phyloP scores from a whole-genome alignment of 345 rosid species.

The Citrus reticulata region DNA sequence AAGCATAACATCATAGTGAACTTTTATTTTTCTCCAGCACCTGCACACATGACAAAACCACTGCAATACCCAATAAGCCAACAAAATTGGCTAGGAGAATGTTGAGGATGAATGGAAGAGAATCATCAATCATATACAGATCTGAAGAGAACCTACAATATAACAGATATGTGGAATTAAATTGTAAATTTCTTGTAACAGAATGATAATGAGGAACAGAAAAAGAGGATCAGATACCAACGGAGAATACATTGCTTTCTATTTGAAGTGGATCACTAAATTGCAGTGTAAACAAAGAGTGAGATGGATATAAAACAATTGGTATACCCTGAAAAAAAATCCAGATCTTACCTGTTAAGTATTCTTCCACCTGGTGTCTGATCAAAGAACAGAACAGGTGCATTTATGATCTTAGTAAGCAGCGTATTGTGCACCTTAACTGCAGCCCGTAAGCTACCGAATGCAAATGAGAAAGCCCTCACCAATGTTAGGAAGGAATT shows the following conservation, averaged over 20 bases:
- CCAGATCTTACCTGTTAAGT: constrained; percentile 71
- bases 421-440: constrained; percentile 60
- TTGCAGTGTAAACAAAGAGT: not conserved
- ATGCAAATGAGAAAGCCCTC: constrained; percentile 96
- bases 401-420: constrained; percentile 64
- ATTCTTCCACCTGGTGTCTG: constrained; percentile 96
- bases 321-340: not conserved
- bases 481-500: constrained; percentile 72
- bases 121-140: constrained; percentile 90
- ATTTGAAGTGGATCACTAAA: not conserved
- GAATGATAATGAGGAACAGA: not conserved
- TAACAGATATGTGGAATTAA: constrained; percentile 3
- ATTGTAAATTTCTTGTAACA: not conserved
- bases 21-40: constrained; percentile 26
- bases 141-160: constrained; percentile 76
- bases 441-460: constrained; percentile 85
- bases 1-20: not conserved
- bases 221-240: not conserved
- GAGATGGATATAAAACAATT: constrained; percentile 11
- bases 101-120: constrained; percentile 94
- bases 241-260: no score
- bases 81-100: constrained; percentile 91
- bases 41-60: constrained; percentile 88
- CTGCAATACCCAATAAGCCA: constrained; percentile 75
- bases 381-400: constrained; percentile 83